phyloP scores from a whole-genome alignment of 805 yeast genomes.

The Maudiozyma barnettii region DNA sequence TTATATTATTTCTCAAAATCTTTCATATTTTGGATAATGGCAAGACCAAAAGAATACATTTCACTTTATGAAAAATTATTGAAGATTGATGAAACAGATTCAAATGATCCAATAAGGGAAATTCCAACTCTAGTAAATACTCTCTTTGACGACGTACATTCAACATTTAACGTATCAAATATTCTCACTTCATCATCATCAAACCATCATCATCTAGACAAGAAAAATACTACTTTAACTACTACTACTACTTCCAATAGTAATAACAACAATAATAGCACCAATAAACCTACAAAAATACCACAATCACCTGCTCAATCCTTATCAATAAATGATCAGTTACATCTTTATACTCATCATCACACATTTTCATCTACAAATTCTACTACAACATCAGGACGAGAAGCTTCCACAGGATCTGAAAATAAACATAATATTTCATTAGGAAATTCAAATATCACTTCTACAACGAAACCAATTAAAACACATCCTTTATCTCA shows the following conservation, averaged over 20 bases:
- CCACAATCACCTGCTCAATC: background rate
- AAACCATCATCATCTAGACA: background rate
- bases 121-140: slow-evolving; percentile 11
- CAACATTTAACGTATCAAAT: slow-evolving; percentile 11
- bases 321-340: background rate
- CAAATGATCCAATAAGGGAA: slow-evolving; percentile 8
- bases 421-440: background rate
- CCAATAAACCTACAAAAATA: background rate
- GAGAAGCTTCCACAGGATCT: background rate
- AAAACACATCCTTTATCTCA: background rate
- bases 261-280: background rate
- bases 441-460: too few species aligned
- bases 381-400: background rate
- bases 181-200: slow-evolving; percentile 6
- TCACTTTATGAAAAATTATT: slow-evolving; percentile 11
- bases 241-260: background rate
- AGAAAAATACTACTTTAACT: background rate
- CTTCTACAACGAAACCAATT: background rate
- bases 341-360: background rate
- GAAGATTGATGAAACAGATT: slow-evolving; percentile 5
- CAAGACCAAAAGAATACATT: slow-evolving; percentile 38
- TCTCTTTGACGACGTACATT: slow-evolving; percentile 16
- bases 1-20: slow-evolving; percentile 36
- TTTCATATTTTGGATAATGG: slow-evolving; percentile 38
- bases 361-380: background rate